Evolutionary conservation across 805 yeast genomes (phyloP), one percentile per base, ranked within the genome.

Genomic region (Scheffersomyces lignosus): DNA sequence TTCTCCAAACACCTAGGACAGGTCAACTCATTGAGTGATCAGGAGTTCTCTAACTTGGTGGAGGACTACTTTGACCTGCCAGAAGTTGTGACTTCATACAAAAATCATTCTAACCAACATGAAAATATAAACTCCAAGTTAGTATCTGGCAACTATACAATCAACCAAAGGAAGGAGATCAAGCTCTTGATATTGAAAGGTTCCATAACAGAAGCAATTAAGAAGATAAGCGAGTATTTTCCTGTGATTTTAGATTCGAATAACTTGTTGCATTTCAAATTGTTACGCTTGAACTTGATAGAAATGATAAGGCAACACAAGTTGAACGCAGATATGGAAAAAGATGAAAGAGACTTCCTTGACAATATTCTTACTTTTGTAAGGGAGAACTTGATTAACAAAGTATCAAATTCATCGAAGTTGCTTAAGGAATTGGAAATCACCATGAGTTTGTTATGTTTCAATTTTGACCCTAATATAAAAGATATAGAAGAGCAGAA

Each of bases 381-480:
- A 6, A 71, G 80, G 41, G 75, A 72, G 15, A 81, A 81, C 50
- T 57, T 86, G 44, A 77, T 87, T 4, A 68, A 70, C 43, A 78
- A 82, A 40, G 83, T 81, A 1, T 70, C 83, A 2, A 71, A 75
- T 34, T 80, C 81, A 31, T 66, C 66, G 44, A 67, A 67, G 38
- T 78, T 83, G 41, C 70, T 88, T 60, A 75, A 77, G 37, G 91
- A 87, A 45, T 62, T 89, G 43, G 96, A 90, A 54, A 66, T 81
- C 29, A 81, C 95, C 2, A 86, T 89, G 93, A 87, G 95, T 15
- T 66, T 89, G 41, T 62, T 89, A 25, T 78, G 81, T 48, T 77
- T 74, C 51, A 71, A 73, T 25, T 62, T 64, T 41, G 65, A 62
- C 18, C 62, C 71, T 9, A 34, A 47, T 6, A 33, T 52, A 4